Base-by-base conservation (phyloP, 768 basidiomycete genomes). In the Serendipita sp. region DNA sequence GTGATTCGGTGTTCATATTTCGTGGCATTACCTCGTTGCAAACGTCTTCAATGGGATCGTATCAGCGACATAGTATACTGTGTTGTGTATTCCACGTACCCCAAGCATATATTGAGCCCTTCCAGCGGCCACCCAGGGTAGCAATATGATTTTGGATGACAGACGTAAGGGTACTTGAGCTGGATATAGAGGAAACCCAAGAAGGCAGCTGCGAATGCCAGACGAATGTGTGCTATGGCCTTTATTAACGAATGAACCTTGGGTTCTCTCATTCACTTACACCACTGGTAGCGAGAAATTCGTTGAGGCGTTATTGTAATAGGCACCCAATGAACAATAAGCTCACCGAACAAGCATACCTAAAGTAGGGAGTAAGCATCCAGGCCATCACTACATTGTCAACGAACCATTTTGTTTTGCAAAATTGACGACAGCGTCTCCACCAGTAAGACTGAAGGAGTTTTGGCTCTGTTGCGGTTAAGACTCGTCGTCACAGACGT, bases 101-200 rank as follows among this genome's bases (percentile, higher is more conserved):
- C 48, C 56, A 60, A 23, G 56, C 28, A 36, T 60, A 60, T 11
- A 66, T 45, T 63, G 64, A 64, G 48, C 67, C 67, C 60, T 64
- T 65, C 58, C 46, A 68, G 32, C 66, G 67, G n/a, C 58, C 64
- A 11, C 64, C 62, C 44, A 66, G 28, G 3, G 63, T 64, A 5
- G 48, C 47, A 60, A 64, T 60, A 54, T 68, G 67, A 54, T 66
- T 66, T 28, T 68, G 38, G 15, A 68, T 68, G 63, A 66, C 67
- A 7, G 23, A 13, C 18, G 67, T 68, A 32, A 68, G 44, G 11
- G 67, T 68, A 47, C 32, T 51, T 15, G 48, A 32, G 48, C 44
- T 46, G 48, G 34, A 51, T 52, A 68, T 68, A 16, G 35, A 32
- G 30, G 63, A 64, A 45, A 68, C 65, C 65, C 65, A 66, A n/a